These are phyloP conservation scores for Carex scoparia DNA, from an alignment of 176 grass and related monocot genomes.

Conservation along the genomic window DNA sequence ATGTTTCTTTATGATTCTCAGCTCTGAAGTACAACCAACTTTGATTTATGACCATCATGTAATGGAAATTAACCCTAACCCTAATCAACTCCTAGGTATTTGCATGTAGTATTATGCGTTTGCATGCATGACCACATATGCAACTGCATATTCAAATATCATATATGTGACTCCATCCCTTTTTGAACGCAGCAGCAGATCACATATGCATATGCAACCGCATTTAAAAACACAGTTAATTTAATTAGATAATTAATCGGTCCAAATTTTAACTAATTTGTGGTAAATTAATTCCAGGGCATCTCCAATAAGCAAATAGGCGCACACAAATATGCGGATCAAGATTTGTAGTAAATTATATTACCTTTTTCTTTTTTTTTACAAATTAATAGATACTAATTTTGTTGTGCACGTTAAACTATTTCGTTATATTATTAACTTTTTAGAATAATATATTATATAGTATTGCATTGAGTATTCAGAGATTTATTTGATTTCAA, in stretches of 20 bases:
- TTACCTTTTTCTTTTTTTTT: background rate
- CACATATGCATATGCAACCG: no score
- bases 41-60: constrained; percentile 5
- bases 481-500: background rate
- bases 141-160: no score
- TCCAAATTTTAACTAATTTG: background rate
- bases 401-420: background rate
- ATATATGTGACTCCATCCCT: no score
- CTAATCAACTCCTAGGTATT: no score
- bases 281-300: background rate
- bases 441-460: background rate
- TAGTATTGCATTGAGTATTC: background rate
- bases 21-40: constrained; percentile 3
- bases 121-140: no score
- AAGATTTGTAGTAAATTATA: no score
- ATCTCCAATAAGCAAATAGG: background rate
- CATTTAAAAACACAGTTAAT: background rate
- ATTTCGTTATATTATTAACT: background rate
- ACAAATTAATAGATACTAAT: background rate
- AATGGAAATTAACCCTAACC: background rate
- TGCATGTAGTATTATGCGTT: no score
- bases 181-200: no score
- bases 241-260: background rate
- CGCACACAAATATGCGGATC: no score
- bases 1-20: background rate